These are phyloP conservation scores for Macroventuria anomochaeta DNA, from an alignment of 2,329 filamentous ascomycete genomes.

Conservation along the genomic window DNA sequence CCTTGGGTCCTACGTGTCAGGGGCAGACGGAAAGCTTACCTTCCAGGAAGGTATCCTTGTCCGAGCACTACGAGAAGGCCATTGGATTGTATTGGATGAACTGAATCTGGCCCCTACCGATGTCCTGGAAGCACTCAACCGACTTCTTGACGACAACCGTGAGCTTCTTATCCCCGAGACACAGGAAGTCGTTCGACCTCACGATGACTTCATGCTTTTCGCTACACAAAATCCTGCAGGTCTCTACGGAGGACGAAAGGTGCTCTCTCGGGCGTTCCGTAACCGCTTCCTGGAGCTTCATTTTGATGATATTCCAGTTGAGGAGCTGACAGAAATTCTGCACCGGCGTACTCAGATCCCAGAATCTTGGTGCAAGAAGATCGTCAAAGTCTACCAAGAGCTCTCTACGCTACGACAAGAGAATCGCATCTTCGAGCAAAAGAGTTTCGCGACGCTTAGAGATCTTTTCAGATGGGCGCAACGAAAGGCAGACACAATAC, in stretches of 20 bases:
- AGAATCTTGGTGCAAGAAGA: slow-evolving; percentile 86
- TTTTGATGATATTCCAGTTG: slow-evolving; percentile 96
- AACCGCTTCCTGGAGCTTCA: slow-evolving; percentile 97
- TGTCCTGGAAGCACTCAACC: slow-evolving; percentile 93
- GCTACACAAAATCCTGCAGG: slow-evolving; percentile 97
- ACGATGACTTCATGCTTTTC: slow-evolving; percentile 96
- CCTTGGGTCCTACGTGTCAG: slow-evolving; percentile 90
- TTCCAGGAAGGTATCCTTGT: slow-evolving; percentile 96
- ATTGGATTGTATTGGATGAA: slow-evolving; percentile 98
- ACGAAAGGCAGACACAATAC: slow-evolving; percentile 80
- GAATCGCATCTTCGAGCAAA: slow-evolving; percentile 91
- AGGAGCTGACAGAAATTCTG: slow-evolving; percentile 89
- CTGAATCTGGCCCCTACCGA: slow-evolving; percentile 96
- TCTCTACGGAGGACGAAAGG: slow-evolving; percentile 92
- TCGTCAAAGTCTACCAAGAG: slow-evolving; percentile 93
- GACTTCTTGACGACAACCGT: slow-evolving; percentile 92
- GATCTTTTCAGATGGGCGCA: slow-evolving; percentile 96
- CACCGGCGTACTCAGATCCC: slow-evolving; percentile 88
- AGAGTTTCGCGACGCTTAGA: slow-evolving; percentile 94
- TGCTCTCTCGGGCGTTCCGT: slow-evolving; percentile 90
- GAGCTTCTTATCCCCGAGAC: slow-evolving; percentile 96
- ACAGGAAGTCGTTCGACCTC: slow-evolving; percentile 88
- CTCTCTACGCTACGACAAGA: slow-evolving; percentile 89
- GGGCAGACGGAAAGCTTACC: slow-evolving; percentile 78
- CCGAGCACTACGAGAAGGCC: slow-evolving; percentile 86